Base-by-base conservation (phyloP, 2,329 filamentous ascomycete genomes). In the Aspergillus sp. region DNA sequence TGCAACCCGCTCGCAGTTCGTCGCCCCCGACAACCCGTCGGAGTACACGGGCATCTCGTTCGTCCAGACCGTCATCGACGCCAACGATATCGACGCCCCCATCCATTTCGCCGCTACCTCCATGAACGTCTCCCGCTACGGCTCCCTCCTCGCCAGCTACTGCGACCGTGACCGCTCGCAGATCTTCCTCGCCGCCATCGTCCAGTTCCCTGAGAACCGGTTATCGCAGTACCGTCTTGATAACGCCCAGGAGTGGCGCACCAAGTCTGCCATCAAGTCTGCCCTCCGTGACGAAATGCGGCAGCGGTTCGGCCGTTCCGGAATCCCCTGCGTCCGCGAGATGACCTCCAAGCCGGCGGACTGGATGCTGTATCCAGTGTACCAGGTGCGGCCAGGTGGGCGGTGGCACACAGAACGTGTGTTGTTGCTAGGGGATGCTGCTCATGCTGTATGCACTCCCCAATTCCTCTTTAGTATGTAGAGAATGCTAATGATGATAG, bases 311-410 rank as follows among this genome's bases (percentile, higher is more conserved):
- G 61, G 64, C 3, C 16, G 62, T 14, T 65, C 68, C 2, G 62
- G 63, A 1, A 55, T 76, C 4, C 71, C 71, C 0, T 72, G 65
- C 33, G 60, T 77, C 30, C 59, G 65, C 6, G 68, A 73, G 26
- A 66, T 76, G 32, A 59, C 74, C 7, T 55, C 63, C 3, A 67
- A 62, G 19, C 60, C 64, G 17, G 61, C 64, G 4, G 69, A 72
- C 16, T 75, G 74, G 70, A 69, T 68, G 55, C 57, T 77, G n/a
- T 77, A 75, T 53, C 75, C 75, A 0, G 73, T 78, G 1, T 75
- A 75, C 52, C 66, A 71, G 40, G 63, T 77, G 2, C 65, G 60
- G 2, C 66, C 69, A 0, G 65, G 67, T 8, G 72, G 71, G 5
- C 65, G 60, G 19, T 77, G 75, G 75, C 66, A 57, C 40, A 69